phyloP scores from a whole-genome alignment of 495 filamentous ascomycete species.

The Aspergillus wentii region DNA sequence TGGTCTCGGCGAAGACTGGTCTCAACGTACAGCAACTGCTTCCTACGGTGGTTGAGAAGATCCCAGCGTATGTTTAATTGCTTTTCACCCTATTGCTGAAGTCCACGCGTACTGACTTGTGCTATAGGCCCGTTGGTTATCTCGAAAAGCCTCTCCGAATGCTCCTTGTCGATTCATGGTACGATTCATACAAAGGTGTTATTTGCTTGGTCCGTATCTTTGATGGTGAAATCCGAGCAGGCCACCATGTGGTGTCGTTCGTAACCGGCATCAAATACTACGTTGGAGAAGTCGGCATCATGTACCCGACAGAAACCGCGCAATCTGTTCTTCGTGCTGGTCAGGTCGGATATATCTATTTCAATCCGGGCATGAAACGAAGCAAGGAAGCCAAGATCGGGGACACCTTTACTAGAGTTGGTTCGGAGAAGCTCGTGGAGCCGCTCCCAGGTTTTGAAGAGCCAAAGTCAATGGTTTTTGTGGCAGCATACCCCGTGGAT shows the following conservation, averaged over 20 bases:
- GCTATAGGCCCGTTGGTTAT: constrained; percentile 63
- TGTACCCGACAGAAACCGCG: constrained; percentile 84
- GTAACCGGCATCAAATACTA: constrained; percentile 82
- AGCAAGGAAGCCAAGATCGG: constrained; percentile 94
- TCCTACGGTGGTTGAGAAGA: constrained; percentile 76
- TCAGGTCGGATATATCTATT: constrained; percentile 92
- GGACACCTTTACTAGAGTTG: constrained; percentile 88
- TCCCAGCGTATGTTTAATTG: constrained; percentile 57
- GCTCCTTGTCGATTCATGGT: constrained; percentile 95
- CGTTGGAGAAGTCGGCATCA: constrained; percentile 94
- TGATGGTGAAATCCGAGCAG: constrained; percentile 76
- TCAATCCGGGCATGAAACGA: constrained; percentile 97
- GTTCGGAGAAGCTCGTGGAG: constrained; percentile 69
- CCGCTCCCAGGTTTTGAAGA: constrained; percentile 92
- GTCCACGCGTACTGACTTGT: constrained; percentile 20
- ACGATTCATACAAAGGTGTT: constrained; percentile 90
- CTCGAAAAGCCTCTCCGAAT: constrained; percentile 66
- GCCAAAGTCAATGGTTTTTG: constrained; percentile 98
- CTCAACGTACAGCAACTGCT: constrained; percentile 75
- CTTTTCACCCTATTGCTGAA: not conserved
- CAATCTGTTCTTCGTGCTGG: constrained; percentile 79
- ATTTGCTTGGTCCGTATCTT: constrained; percentile 89
- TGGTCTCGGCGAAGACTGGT: constrained; percentile 92
- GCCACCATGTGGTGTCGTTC: constrained; percentile 78
- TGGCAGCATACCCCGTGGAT: constrained; percentile 91